Percentiles rank a stretch among this genome's conserved stretches.
phyloP scores from a whole-genome alignment of 345 rosid genomes.

The Eucalyptus leucophloia region DNA sequence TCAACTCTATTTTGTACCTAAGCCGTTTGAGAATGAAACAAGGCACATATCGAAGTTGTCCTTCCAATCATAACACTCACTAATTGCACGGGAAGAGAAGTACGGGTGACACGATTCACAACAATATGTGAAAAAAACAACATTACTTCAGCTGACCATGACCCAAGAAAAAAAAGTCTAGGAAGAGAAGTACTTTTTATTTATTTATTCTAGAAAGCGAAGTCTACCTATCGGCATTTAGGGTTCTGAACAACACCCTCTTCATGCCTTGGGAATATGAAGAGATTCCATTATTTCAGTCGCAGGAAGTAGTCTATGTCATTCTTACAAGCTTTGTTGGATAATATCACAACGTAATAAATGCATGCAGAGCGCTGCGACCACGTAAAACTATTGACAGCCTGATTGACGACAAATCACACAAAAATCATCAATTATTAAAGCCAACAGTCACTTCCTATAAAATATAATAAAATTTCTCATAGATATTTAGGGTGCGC shows the following conservation, averaged over 20 bases:
- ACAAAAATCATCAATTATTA: not conserved
- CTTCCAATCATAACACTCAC: not conserved
- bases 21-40: conserved; percentile 38
- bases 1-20: conserved; percentile 54
- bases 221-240: conserved; percentile 42
- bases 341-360: no score
- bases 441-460: not conserved
- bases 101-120: no score
- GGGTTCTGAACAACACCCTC: conserved; percentile 73
- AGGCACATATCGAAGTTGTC: not conserved
- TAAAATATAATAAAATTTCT: no score
- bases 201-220: not conserved
- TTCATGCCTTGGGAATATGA: conserved; percentile 41
- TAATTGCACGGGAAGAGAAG: no score
- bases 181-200: not conserved
- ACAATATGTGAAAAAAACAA: not conserved
- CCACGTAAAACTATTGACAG: not conserved
- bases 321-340: not conserved
- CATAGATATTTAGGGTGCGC: no score
- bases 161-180: not conserved
- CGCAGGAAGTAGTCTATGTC: not conserved
- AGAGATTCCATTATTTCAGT: conserved; percentile 27
- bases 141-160: not conserved
- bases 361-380: not conserved
- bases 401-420: not conserved